Evolutionary conservation across 345 rosid species (phyloP), one percentile per base, ranked within the genome.

Genomic region (Citrus australasica): DNA sequence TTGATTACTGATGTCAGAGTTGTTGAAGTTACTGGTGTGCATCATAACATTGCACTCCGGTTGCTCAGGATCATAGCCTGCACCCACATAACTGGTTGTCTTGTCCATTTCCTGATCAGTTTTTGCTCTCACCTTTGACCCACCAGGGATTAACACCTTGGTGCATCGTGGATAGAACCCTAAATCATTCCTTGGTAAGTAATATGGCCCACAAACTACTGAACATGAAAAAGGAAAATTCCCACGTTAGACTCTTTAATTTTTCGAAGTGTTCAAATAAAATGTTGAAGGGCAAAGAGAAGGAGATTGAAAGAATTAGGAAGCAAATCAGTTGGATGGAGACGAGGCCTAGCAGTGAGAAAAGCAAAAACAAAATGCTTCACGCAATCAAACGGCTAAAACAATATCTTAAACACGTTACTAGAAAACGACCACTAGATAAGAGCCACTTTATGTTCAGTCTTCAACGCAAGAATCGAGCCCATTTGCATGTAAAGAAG

Each of bases 201-300:
- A 83, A 77, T 83, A 81, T 40, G 91, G 83, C 2, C 87, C 72
- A 58, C 82, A 84, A 55, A 84, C 80, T 72, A 56, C 91, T 87
- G 82, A 27, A 78, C 24, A n/a, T 8, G 30, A 76, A 33, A 30
- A 38, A 25, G 6, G 25, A 10, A 42, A 27, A 17, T 10, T 27
- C 48, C 19, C 32, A 22, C 55, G 22, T 63, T 75, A 75, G 13
- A 42, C 9, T 66, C 7, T 33, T 10, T 46, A 46, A 1, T 28
- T 60, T 25, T 28, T 19, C 9, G 6, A 42, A 46, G 27, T 9
- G 8, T 9, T 42, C 11, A 46, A 46, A 46, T 46, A 11, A 46
- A 11, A 27, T n/a, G 13, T 61, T 38, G 3, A 16, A 42, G 19
- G 61, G 42, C 10, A 33, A 37, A 58, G 32, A 73, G 66, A 73